Evolutionary conservation across 352 stramenopile genomes (phyloP), one percentile per base, ranked within the genome.

Genomic region (Phytophthora rubi): DNA sequence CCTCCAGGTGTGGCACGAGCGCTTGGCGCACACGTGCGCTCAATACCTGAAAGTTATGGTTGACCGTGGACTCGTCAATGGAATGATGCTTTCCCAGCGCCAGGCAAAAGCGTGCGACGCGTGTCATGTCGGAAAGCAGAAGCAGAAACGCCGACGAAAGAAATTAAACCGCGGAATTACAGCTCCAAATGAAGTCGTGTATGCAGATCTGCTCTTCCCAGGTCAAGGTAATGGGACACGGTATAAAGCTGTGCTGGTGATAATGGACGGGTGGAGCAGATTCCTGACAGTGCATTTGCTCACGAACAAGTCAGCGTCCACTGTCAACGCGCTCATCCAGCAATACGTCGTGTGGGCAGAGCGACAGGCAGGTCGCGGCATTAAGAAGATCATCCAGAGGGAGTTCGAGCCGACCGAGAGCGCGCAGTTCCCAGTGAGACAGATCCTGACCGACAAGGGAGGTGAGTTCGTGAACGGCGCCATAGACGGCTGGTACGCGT

Each of bases 11-110:
- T 68, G 42, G 26, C 51, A 37, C 28, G 42, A 55, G 26, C 42
- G 57, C 1, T 33, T 56, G 16, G 42, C 6, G 1, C 37, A 62
- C 26, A 62, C 56, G 2, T 53, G 30, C 28, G 12, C 15, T 3
- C 49, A 66, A 12, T 54, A 59, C 23, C 39, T 66, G 6, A 59
- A 66, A 32, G 42, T 59, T 8, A 66, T 66, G 49, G 59, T 33
- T 13, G 49, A 49, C 23, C 21, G 39, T 9, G 49, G 26, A 1
- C 59, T 59, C 21, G 49, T 58, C 21, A 23, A 4, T n/a, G 30
- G 58, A 4, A 65, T 65, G 47, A 52, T 57, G 32, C 10, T 65
- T 0, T 13, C 58, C 1, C 47, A 49, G 6, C 47, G 44, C 2
- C 45, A 57, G n/a, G 1, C n/a, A 1, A 51, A 65, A 47, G 12